Conservation (phyloP, 23 red algal species). For the Pyropia haitanensis region DNA sequence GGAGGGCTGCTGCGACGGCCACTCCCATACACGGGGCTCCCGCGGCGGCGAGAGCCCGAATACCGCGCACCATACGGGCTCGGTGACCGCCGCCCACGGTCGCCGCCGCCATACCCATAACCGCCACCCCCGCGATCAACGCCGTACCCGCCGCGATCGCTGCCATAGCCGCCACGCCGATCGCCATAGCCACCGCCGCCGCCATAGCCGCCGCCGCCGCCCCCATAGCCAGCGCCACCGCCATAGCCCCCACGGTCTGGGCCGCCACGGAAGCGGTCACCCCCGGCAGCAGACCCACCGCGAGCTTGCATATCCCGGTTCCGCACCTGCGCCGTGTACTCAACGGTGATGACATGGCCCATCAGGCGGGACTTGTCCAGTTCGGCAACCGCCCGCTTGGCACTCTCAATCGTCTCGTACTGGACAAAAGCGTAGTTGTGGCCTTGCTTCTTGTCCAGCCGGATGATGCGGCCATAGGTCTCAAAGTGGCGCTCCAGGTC, state of each 20-base stretch:
- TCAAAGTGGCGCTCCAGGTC: conserved; percentile 26
- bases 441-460: conserved; percentile 20
- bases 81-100: conserved; percentile 1
- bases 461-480: conserved; percentile 27
- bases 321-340: conserved; percentile 9
- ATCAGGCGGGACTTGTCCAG: conserved; percentile 5
- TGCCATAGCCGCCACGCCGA: neutral
- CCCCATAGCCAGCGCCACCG: neutral
- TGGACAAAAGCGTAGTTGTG: conserved; percentile 41
- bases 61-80: neutral
- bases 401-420: conserved; percentile 25
- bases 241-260: conserved; percentile 6
- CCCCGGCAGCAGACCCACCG: neutral
- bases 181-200: neutral
- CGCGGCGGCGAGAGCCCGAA: neutral
- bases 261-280: neutral
- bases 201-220: conserved; percentile 1
- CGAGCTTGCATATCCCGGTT: conserved; percentile 3
- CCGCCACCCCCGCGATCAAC: conserved; percentile 5
- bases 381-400: conserved; percentile 16
- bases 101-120: conserved; percentile 1
- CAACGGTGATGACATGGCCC: conserved; percentile 18
- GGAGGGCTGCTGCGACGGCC: conserved; percentile 4
- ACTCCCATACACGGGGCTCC: conserved; percentile 1
- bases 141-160: neutral